Conservation (phyloP, 805 yeast species). For the Nakazawaea ishiwadae region DNA sequence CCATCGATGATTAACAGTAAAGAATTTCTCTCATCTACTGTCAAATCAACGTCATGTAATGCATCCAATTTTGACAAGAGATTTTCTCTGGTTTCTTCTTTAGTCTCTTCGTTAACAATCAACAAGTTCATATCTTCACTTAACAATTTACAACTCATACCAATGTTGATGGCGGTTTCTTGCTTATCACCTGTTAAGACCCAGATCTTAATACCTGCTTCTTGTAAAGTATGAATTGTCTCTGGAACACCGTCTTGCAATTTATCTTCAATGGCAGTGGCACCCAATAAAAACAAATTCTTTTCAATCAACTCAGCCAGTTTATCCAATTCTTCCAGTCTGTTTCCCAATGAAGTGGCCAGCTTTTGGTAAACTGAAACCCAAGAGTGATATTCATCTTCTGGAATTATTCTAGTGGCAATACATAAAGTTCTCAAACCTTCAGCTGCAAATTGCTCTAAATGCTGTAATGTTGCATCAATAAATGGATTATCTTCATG, state of each 20-base stretch:
- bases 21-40: constrained; percentile 66
- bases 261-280: constrained; percentile 98
- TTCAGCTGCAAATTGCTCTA: constrained; percentile 95
- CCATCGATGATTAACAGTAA: constrained; percentile 94
- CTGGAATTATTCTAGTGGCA: constrained; percentile 77
- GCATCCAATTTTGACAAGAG: constrained; percentile 73
- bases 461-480: constrained; percentile 74
- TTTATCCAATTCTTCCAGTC: constrained; percentile 73
- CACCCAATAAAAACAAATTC: constrained; percentile 79
- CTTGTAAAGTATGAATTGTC: constrained; percentile 89
- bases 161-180: constrained; percentile 97
- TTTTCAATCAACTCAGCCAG: constrained; percentile 88
- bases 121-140: constrained; percentile 95
- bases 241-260: constrained; percentile 98
- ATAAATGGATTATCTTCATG: constrained; percentile 71
- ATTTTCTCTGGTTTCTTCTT: constrained; percentile 72
- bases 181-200: constrained; percentile 97
- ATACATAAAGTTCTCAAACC: constrained; percentile 94
- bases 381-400: constrained; percentile 77
- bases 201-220: constrained; percentile 97
- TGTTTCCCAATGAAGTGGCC: constrained; percentile 70
- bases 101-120: constrained; percentile 80
- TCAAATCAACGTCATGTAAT: constrained; percentile 58
- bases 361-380: constrained; percentile 64
- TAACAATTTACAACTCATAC: constrained; percentile 92